phyloP scores from a whole-genome alignment of 139 green algal species.

The Trebouxia sp. region DNA sequence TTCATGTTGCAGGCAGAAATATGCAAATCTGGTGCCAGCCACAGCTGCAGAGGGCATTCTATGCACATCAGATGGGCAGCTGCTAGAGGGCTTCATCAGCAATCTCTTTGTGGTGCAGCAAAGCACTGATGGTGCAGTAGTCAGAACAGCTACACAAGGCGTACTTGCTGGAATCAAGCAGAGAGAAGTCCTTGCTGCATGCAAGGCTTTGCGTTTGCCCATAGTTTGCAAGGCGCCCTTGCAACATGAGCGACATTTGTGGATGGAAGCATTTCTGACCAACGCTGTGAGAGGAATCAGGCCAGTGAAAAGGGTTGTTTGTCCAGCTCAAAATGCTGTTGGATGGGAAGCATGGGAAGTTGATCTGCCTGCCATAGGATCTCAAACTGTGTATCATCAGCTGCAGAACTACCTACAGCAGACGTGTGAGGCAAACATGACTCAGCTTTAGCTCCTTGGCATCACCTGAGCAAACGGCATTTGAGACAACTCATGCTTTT shows the following conservation, averaged over 20 bases:
- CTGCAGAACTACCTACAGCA: background rate
- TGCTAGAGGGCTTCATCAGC: conserved; percentile 31
- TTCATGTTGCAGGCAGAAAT: conserved; percentile 5
- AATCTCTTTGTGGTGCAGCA: conserved; percentile 33
- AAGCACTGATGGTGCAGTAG: background rate
- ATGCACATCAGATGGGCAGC: background rate
- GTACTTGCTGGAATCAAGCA: conserved; percentile 22
- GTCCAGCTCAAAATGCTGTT: background rate
- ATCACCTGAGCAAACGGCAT: too few species aligned
- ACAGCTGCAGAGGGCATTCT: conserved; percentile 21
- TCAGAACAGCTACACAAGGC: conserved; percentile 2
- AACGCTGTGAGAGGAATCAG: conserved; percentile 22
- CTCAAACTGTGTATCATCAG: background rate
- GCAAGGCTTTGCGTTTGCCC: background rate
- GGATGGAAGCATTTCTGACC: conserved; percentile 27
- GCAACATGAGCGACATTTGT: background rate
- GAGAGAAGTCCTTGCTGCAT: conserved; percentile 10
- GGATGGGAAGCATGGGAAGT: background rate
- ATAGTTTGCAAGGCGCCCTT: background rate
- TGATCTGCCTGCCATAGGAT: background rate
- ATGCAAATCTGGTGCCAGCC: background rate
- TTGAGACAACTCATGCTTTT: too few species aligned
- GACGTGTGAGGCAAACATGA: too few species aligned
- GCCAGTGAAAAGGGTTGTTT: background rate
- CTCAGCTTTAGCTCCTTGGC: too few species aligned